These are phyloP conservation scores for Chloris gayana DNA, from an alignment of 176 grass and related monocot genomes.

Conservation along the genomic window DNA sequence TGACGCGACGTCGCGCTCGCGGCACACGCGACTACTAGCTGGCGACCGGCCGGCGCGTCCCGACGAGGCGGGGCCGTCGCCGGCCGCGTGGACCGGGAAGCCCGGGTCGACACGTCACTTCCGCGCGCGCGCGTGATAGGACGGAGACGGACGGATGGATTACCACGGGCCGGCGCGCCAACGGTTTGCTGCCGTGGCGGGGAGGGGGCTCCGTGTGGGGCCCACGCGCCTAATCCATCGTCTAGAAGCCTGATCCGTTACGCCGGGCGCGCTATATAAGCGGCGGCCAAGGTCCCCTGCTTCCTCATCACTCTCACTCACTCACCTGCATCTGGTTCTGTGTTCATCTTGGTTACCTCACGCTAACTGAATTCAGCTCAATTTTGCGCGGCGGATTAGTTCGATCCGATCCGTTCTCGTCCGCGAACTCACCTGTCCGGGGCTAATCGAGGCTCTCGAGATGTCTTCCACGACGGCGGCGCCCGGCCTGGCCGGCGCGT, in stretches of 20 bases:
- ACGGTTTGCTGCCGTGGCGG: background rate
- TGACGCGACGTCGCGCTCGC: background rate
- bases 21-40: too few species aligned
- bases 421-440: too few species aligned
- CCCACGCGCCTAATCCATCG: background rate
- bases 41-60: background rate
- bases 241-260: background rate
- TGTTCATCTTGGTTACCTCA: background rate
- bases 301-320: background rate
- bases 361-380: background rate
- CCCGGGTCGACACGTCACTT: too few species aligned
- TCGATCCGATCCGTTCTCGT: background rate
- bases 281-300: background rate
- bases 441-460: background rate
- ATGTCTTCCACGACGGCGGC: slow-evolving; percentile 23
- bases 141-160: too few species aligned
- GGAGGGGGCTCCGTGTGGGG: background rate
- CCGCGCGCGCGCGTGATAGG: too few species aligned
- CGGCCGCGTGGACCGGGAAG: background rate
- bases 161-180: background rate
- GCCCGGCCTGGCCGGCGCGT: slow-evolving; percentile 19
- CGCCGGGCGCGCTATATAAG: background rate
- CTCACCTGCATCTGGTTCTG: background rate
- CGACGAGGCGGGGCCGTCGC: background rate
- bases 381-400: background rate